Evolutionary conservation across 1,284 basidiomycete species (phyloP), one percentile per base, ranked within the genome.

Genomic region (Apiotrichum sp.): DNA sequence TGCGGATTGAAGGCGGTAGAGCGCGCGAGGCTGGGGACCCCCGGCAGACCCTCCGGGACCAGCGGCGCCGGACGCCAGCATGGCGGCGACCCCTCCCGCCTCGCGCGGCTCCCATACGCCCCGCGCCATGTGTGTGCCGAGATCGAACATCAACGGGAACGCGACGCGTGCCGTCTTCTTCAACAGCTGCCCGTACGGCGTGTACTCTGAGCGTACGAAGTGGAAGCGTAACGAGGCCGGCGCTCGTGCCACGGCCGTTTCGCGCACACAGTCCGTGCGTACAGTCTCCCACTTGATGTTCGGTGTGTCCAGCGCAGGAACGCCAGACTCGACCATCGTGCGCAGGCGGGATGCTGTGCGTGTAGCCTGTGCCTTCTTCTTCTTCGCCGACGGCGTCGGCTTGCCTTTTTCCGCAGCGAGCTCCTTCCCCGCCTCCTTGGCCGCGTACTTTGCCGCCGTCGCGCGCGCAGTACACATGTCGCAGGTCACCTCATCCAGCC

Each of bases 71-170:
- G 29, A 16, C 2, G 56, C 52, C 2, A 43, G 13, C 29, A 44
- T 3, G 16, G 40, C 39, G 0, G 52, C 52, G 1, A 48, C 49
- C 2, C 46, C 48, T 16, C 10, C 32, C 6, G 49, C 35, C 7
- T 13, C 43, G 10, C 57, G 41, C n/a, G 70, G 69, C 52, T 74
- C 69, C 66, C 67, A 74, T 46, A 74, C 65, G 3, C 69, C 70
- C 29, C 61, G 50, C 3, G 70, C 62, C 45, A 71, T 65, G 74
- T 85, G 93, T 0, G 86, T 84, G 3, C 88, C 87, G 5, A 96
- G 79, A 73, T 95, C 89, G 52, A 96, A 83, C 44, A 88, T 76
- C 75, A 92, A 86, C 2, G 90, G 88, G 71, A 92, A 95, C 33
- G 80, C 64, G n/a, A 96, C 82, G 42, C 81, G 80, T 57, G 87